A percentile compares a stretch with the other conserved stretches of the same genome.
Evolutionary conservation across 306 rosid species (phyloP).

Genomic region (Sechiopsis laciniata): DNA sequence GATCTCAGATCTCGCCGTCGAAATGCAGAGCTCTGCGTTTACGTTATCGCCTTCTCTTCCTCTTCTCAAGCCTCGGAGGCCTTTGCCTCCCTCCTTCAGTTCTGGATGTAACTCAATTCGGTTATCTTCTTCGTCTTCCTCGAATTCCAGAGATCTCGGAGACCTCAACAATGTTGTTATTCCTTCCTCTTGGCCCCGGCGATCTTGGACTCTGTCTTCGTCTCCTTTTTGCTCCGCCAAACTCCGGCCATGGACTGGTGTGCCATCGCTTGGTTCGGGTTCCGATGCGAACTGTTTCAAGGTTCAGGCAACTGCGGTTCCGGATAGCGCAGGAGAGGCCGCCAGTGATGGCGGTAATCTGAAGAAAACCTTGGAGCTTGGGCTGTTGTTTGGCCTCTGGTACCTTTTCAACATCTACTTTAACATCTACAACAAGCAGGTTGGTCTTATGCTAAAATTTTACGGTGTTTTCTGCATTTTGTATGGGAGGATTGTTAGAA

Average conservation of each 20-base stretch:
- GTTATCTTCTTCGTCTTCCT: constrained; percentile 19
- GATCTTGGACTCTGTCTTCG: constrained; percentile 56
- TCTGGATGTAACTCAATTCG: constrained; percentile 15
- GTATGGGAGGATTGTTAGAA: not conserved
- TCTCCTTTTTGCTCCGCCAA: too few relatives aligned
- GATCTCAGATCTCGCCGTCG: constrained; percentile 23
- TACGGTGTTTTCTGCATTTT: not conserved
- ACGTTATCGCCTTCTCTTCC: constrained; percentile 15
- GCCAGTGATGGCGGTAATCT: constrained; percentile 22
- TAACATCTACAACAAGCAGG: constrained; percentile 94
- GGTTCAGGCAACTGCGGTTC: constrained; percentile 47
- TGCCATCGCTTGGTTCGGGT: constrained; percentile 27
- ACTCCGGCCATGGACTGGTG: constrained; percentile 42
- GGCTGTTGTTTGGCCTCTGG: constrained; percentile 69
- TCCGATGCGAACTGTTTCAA: constrained; percentile 27
- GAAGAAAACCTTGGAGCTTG: constrained; percentile 56
- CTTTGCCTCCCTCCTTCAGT: not conserved
- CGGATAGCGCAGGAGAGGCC: constrained; percentile 45
- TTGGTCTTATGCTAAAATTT: constrained; percentile 15
- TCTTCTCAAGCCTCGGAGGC: constrained; percentile 23
- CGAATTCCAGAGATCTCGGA: constrained; percentile 24
- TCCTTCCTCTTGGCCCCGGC: constrained; percentile 35
- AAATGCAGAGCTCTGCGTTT: constrained; percentile 25
- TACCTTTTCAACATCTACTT: constrained; percentile 78
- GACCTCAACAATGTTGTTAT: constrained; percentile 28